These are phyloP conservation scores for Uncinocarpus reesii DNA, from an alignment of 2,329 filamentous ascomycete species.

Conservation along the genomic window DNA sequence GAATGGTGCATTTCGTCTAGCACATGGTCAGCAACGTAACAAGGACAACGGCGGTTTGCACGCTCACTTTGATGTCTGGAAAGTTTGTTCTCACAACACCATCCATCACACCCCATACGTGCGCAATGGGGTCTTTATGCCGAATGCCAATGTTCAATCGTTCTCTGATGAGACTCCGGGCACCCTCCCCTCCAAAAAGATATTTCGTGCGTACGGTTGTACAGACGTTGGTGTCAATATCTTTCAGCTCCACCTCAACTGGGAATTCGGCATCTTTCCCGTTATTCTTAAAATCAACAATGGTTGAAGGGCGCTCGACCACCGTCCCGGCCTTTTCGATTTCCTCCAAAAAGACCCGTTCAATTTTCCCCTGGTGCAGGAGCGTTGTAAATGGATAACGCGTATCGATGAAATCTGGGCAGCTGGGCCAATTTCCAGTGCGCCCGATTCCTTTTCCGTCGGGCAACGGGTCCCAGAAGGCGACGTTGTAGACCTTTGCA, in stretches of 20 bases:
- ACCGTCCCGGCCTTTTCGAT: conserved; percentile 48
- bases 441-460: conserved; percentile 46
- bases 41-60: conserved; percentile 46
- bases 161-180: conserved; percentile 55
- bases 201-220: conserved; percentile 54
- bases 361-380: conserved; percentile 61
- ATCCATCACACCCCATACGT: conserved; percentile 73
- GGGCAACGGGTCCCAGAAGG: conserved; percentile 52
- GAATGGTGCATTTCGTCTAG: conserved; percentile 52
- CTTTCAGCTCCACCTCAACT: conserved; percentile 49
- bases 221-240: conserved; percentile 29
- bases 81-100: conserved; percentile 63
- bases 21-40: background rate
- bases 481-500: conserved; percentile 67
- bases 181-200: conserved; percentile 61
- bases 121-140: conserved; percentile 58
- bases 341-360: conserved; percentile 59
- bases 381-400: conserved; percentile 59
- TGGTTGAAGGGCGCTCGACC: conserved; percentile 52
- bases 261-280: conserved; percentile 59
- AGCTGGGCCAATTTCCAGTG: conserved; percentile 69
- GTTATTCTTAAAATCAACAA: conserved; percentile 52
- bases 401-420: conserved; percentile 66
- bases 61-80: conserved; percentile 71
- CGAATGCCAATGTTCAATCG: conserved; percentile 43